phyloP scores from a whole-genome alignment of 2,329 filamentous ascomycete species.

The Fusarium succisae region DNA sequence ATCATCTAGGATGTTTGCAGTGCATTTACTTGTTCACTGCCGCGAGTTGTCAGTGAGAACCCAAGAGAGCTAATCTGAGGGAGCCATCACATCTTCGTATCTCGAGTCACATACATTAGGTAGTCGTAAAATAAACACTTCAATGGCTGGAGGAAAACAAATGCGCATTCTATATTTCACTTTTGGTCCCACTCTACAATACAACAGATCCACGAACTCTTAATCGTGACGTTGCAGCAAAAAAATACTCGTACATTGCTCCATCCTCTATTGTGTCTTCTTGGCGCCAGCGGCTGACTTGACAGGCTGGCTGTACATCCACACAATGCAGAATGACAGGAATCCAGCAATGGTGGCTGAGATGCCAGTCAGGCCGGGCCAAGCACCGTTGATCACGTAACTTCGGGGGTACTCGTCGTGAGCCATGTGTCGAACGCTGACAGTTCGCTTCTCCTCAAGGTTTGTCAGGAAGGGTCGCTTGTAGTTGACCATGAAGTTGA shows the following conservation, averaged over 20 bases:
- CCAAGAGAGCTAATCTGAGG: constrained; percentile 67
- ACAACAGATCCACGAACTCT: constrained; percentile 18
- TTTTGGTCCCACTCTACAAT: constrained; percentile 36
- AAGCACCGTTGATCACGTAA: constrained; percentile 88
- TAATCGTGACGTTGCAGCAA: constrained; percentile 14
- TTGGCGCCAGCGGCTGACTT: constrained; percentile 49
- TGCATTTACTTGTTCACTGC: constrained; percentile 10
- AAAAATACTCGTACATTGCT: constrained; percentile 26
- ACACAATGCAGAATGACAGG: constrained; percentile 84
- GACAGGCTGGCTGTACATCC: constrained; percentile 76
- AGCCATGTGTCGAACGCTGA: constrained; percentile 94
- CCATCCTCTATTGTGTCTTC: constrained; percentile 57
- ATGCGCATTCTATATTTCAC: constrained; percentile 37
- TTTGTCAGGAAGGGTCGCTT: constrained; percentile 91
- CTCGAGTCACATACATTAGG: not conserved
- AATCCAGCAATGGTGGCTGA: constrained; percentile 85
- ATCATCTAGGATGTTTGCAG: constrained; percentile 14
- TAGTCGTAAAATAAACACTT: not conserved
- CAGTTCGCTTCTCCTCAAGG: constrained; percentile 92
- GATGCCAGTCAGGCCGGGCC: constrained; percentile 94
- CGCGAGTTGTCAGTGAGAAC: constrained; percentile 63
- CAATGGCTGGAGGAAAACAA: constrained; percentile 15
- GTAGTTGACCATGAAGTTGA: constrained; percentile 98
- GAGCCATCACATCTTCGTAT: constrained; percentile 42
- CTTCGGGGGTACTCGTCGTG: constrained; percentile 96